phyloP scores from a whole-genome alignment of 352 stramenopile species.

The Pythium biforme region DNA sequence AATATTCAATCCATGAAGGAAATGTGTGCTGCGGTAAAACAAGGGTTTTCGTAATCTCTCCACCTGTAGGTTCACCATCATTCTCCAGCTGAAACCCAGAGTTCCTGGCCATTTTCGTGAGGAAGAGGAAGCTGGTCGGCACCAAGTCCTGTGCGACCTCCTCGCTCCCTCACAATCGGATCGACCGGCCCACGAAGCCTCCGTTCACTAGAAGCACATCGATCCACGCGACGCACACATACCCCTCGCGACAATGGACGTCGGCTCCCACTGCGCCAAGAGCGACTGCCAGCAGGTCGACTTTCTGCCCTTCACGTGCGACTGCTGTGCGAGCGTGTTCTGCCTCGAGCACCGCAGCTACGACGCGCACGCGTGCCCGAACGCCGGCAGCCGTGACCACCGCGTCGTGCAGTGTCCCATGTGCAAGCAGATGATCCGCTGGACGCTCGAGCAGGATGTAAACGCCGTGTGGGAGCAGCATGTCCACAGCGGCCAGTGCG shows the following conservation, averaged over 20 bases:
- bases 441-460: slow-evolving; percentile 73
- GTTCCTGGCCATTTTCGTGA: neutral
- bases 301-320: slow-evolving; percentile 85
- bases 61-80: neutral
- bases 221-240: neutral
- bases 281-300: slow-evolving; percentile 72
- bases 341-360: slow-evolving; percentile 86
- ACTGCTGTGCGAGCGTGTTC: slow-evolving; percentile 79
- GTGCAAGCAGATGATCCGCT: slow-evolving; percentile 61
- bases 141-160: neutral
- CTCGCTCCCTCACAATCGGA: neutral
- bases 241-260: slow-evolving; percentile 44
- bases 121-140: neutral
- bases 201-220: neutral
- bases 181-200: neutral
- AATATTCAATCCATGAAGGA: no score
- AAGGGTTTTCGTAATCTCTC: neutral
- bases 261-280: slow-evolving; percentile 69
- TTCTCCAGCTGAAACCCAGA: slow-evolving; percentile 1
- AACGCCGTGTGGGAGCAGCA: slow-evolving; percentile 75
- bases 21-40: no score
- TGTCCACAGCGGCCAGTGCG: slow-evolving; percentile 55
- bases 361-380: slow-evolving; percentile 65
- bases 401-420: slow-evolving; percentile 75
- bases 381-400: slow-evolving; percentile 56